Conservation (phyloP, 768 basidiomycete genomes). For the Tephrocybe rancida region DNA sequence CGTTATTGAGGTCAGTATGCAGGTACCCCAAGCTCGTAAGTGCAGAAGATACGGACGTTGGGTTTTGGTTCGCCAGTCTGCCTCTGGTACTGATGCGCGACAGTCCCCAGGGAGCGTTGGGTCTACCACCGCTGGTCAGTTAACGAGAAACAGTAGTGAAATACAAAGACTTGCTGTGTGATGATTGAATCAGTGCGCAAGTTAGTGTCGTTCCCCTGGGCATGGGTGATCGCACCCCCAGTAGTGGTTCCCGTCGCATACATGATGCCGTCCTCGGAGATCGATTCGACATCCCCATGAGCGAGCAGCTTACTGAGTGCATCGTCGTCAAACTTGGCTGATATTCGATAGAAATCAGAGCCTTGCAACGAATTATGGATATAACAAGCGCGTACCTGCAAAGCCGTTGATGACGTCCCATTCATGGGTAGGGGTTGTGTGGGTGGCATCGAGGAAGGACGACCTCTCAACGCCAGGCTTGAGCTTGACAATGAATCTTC, state of each 20-base stretch:
- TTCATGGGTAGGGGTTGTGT: conserved; percentile 13
- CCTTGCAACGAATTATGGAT: not conserved
- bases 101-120: not conserved
- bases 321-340: conserved; percentile 14
- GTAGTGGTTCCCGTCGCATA: conserved; percentile 16
- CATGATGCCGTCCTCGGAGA: conserved; percentile 23
- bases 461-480: conserved; percentile 26
- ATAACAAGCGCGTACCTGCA: conserved; percentile 18
- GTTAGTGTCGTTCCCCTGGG: too few species aligned
- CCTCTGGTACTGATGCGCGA: not conserved
- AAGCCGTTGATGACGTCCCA: conserved; percentile 31
- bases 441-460: conserved; percentile 12
- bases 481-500: conserved; percentile 30
- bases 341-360: not conserved
- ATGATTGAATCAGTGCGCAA: too few species aligned
- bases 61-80: not conserved
- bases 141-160: too few species aligned
- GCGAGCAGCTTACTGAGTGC: conserved; percentile 19
- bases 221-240: conserved; percentile 12
- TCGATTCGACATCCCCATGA: conserved; percentile 16
- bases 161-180: too few species aligned
- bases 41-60: not conserved
- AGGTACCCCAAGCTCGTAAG: too few species aligned
- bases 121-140: too few species aligned
- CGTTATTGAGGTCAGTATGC: too few species aligned